A percentile compares a stretch with the other conserved stretches of the same genome.
These are phyloP conservation scores for Coniochaeta ligniaria DNA, from an alignment of 2,329 filamentous ascomycete genomes.

Conservation along the genomic window DNA sequence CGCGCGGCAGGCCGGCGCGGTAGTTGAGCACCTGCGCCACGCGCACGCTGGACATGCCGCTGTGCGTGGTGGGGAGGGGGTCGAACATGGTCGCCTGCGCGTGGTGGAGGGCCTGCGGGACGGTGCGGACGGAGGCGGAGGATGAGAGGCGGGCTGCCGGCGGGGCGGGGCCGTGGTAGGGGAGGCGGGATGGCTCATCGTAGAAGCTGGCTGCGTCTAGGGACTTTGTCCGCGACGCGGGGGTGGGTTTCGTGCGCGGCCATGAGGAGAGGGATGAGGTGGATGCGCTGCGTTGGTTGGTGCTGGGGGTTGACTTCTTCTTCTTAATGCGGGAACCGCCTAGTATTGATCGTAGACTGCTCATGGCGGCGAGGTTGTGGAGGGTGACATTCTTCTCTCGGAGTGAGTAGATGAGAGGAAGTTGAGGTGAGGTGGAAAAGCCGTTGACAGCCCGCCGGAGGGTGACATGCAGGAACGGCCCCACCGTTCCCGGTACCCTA, in stretches of 20 bases:
- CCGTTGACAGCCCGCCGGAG: no score
- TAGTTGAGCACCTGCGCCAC: constrained; percentile 58
- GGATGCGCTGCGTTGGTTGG: constrained; percentile 4
- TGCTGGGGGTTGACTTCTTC: constrained; percentile 7
- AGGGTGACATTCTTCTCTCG: not conserved
- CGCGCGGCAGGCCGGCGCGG: constrained; percentile 49
- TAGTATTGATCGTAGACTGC: constrained; percentile 13
- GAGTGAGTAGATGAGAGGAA: not conserved
- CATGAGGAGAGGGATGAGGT: constrained; percentile 10
- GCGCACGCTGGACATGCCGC: constrained; percentile 57
- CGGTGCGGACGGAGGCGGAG: constrained; percentile 50
- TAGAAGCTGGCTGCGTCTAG: constrained; percentile 18
- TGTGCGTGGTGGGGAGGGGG: constrained; percentile 46
- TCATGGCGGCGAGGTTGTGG: constrained; percentile 6
- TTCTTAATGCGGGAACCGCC: constrained; percentile 14
- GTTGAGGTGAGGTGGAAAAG: no score
- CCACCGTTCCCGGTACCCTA: no score
- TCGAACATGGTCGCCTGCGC: constrained; percentile 57
- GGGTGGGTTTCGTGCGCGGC: constrained; percentile 8
- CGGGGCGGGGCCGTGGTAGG: constrained; percentile 49
- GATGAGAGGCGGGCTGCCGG: constrained; percentile 34
- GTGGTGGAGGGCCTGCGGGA: constrained; percentile 58
- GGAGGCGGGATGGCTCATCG: constrained; percentile 39
- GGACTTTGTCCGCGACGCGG: constrained; percentile 7
- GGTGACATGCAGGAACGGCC: no score